phyloP scores from a whole-genome alignment of 1,284 basidiomycete species.

The Austropuccinia psidii region DNA sequence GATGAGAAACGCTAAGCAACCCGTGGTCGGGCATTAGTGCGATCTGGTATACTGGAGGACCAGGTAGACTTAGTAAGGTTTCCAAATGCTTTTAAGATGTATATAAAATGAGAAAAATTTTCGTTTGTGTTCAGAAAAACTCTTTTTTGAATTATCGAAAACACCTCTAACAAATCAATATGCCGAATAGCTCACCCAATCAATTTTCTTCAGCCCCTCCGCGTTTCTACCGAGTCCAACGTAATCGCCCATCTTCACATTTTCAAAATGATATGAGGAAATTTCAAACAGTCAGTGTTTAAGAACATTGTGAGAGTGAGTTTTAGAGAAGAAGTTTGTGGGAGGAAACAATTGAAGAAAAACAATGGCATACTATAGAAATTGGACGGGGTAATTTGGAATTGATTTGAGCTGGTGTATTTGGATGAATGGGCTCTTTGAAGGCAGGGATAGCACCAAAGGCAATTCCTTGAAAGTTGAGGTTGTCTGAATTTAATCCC shows the following conservation, averaged over 20 bases:
- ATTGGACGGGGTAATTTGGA: conserved; percentile 29
- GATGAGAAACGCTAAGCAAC: conserved; percentile 7
- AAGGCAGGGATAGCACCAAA: conserved; percentile 34
- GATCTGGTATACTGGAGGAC: conserved; percentile 29
- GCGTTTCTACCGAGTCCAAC: conserved; percentile 12
- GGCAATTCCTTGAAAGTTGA: conserved; percentile 24
- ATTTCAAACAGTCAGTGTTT: neutral
- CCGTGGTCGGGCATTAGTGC: conserved; percentile 29
- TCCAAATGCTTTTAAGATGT: neutral
- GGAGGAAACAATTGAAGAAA: neutral
- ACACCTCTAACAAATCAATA: neutral
- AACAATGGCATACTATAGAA: conserved; percentile 16
- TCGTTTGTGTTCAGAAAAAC: neutral
- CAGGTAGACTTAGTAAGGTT: conserved; percentile 5
- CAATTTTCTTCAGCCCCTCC: conserved; percentile 15
- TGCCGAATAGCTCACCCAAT: neutral
- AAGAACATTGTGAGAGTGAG: too few relatives aligned
- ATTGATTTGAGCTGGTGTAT: conserved; percentile 28
- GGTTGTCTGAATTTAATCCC: conserved; percentile 25
- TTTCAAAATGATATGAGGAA: neutral
- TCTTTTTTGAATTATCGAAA: neutral
- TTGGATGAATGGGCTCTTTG: conserved; percentile 18
- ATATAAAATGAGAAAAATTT: neutral
- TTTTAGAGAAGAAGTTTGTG: neutral
- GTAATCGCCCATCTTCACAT: conserved; percentile 24